These are phyloP conservation scores for Pistacia vera DNA, from an alignment of 345 rosid species.

Conservation along the genomic window DNA sequence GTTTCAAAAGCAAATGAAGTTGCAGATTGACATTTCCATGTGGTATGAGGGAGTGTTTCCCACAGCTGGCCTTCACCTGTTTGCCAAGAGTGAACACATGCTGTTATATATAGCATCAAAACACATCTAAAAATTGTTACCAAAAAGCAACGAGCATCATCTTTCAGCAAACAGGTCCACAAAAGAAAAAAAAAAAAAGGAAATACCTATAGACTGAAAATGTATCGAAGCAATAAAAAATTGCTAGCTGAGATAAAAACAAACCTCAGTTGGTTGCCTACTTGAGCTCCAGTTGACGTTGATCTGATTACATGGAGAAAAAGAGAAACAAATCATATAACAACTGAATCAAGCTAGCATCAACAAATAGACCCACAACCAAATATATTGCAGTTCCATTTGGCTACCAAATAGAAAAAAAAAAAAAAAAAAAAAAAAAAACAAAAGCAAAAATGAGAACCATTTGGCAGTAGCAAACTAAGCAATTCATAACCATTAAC, in stretches of 20 bases:
- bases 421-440: too few species aligned
- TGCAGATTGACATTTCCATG: conserved; percentile 71
- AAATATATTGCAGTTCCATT: too few species aligned
- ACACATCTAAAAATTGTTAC: conserved; percentile 10
- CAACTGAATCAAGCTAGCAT: conserved; percentile 12
- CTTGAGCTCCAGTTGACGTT: conserved; percentile 55
- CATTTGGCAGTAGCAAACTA: too few species aligned
- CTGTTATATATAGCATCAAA: conserved; percentile 11
- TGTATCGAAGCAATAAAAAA: neutral
- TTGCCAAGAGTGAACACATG: conserved; percentile 20
- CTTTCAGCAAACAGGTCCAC: neutral
- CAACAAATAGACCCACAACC: too few species aligned
- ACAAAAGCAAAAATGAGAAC: too few species aligned
- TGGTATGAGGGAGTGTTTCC: conserved; percentile 70
- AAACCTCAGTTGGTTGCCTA: conserved; percentile 83
- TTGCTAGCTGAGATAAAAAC: conserved; percentile 15
- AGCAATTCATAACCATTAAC: too few species aligned
- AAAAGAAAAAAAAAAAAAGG: neutral
- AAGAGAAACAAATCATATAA: conserved; percentile 25
- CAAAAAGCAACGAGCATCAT: neutral
- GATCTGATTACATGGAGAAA: conserved; percentile 36
- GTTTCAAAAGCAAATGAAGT: too few species aligned
- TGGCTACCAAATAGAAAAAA: too few species aligned
- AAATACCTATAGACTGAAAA: neutral
- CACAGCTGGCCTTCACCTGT: conserved; percentile 78